These are phyloP conservation scores for Lipomyces japonicus DNA, from an alignment of 805 yeast genomes.

Conservation along the genomic window DNA sequence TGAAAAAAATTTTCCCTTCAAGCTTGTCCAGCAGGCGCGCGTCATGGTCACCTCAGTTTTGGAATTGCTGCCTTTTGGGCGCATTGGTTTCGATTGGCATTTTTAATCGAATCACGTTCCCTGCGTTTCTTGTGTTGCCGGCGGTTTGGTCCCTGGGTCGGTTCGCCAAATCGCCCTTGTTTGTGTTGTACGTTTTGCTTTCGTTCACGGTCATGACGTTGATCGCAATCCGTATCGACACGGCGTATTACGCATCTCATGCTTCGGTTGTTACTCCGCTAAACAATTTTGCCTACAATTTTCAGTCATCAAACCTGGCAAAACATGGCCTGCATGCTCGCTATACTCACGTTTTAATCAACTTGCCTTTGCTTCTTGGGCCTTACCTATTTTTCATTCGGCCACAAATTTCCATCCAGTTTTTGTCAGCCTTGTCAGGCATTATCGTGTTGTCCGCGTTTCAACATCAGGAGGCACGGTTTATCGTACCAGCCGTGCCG, in stretches of 20 bases:
- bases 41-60: slow-evolving; percentile 11
- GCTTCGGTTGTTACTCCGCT: slow-evolving; percentile 62
- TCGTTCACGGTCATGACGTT: slow-evolving; percentile 7
- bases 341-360: slow-evolving; percentile 68
- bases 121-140: slow-evolving; percentile 70
- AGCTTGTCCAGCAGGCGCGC: slow-evolving; percentile 20
- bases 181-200: slow-evolving; percentile 9
- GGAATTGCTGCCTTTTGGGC: slow-evolving; percentile 42
- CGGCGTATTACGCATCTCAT: slow-evolving; percentile 23
- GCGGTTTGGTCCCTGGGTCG: slow-evolving; percentile 28
- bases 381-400: slow-evolving; percentile 58
- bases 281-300: slow-evolving; percentile 73
- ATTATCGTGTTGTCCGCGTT: slow-evolving; percentile 58
- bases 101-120: slow-evolving; percentile 82
- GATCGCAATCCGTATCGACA: slow-evolving; percentile 18
- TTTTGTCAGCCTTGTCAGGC: slow-evolving; percentile 57
- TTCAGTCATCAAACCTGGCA: slow-evolving; percentile 54
- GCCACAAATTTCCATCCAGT: slow-evolving; percentile 28
- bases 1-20: slow-evolving; percentile 39
- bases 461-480: slow-evolving; percentile 94
- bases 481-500: slow-evolving; percentile 75
- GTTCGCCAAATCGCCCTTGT: slow-evolving; percentile 17
- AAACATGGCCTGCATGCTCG: slow-evolving; percentile 80
- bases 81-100: slow-evolving; percentile 57
- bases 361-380: slow-evolving; percentile 77